These are phyloP conservation scores for Paecilomyces fulvus DNA, from an alignment of 2,329 filamentous ascomycete species.

Conservation along the genomic window DNA sequence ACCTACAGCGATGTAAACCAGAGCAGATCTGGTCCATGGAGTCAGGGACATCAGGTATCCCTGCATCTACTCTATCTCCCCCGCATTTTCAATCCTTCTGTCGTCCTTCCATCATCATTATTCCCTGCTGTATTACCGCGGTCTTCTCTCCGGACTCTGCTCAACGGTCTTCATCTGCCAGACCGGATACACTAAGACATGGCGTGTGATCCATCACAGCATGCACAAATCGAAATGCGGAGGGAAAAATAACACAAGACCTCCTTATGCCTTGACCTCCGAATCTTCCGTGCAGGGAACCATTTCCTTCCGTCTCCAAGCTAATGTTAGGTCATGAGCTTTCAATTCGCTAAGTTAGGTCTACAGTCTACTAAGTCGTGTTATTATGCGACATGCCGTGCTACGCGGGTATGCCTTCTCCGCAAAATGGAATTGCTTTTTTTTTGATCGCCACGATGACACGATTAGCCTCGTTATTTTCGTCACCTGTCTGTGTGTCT, in stretches of 20 bases:
- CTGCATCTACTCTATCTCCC: neutral
- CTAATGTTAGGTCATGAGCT: neutral
- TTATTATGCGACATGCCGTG: neutral
- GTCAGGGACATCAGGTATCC: neutral
- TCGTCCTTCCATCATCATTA: neutral
- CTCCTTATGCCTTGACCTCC: neutral
- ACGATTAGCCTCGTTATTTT: neutral
- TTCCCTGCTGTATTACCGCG: neutral
- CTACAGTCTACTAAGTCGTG: neutral
- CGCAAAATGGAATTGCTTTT: neutral
- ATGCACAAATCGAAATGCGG: neutral
- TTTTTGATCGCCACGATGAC: neutral
- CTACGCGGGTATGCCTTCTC: neutral
- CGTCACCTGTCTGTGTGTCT: neutral
- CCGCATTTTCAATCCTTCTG: neutral
- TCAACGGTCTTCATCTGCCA: neutral
- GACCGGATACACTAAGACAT: neutral
- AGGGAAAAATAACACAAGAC: neutral
- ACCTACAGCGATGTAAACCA: neutral
- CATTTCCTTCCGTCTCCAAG: neutral
- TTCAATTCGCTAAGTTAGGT: neutral
- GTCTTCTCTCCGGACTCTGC: neutral
- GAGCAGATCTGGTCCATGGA: neutral
- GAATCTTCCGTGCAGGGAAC: neutral
- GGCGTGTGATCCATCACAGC: neutral